Conservation (phyloP, 2,329 filamentous ascomycete genomes). For the Xylariaceae sp. region DNA sequence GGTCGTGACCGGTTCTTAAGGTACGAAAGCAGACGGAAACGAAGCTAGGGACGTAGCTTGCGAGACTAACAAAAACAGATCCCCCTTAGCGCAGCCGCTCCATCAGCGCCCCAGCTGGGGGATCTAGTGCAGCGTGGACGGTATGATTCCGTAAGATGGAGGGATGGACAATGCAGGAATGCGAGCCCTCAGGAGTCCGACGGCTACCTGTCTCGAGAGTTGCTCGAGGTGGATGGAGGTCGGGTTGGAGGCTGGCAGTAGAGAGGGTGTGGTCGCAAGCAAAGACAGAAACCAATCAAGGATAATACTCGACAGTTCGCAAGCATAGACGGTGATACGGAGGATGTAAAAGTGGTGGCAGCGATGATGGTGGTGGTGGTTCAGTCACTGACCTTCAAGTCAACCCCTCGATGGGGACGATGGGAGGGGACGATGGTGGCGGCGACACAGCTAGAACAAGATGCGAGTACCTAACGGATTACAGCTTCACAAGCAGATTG, state of each 20-base stretch:
- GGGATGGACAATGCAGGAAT: neutral
- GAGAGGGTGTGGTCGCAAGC: neutral
- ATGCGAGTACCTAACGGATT: neutral
- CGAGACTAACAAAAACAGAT: conserved; percentile 3
- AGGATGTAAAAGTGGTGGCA: conserved; percentile 1
- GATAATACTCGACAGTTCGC: neutral
- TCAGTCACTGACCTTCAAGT: neutral
- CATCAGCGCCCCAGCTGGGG: conserved; percentile 7
- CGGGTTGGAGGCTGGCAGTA: neutral
- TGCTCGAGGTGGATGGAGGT: neutral
- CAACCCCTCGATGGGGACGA: conserved; percentile 11
- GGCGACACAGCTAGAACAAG: neutral
- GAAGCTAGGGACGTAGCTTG: conserved; percentile 10
- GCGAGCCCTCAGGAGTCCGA: neutral
- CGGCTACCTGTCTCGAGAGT: neutral
- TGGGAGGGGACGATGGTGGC: neutral
- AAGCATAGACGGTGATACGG: neutral
- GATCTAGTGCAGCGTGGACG: neutral
- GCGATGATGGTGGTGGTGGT: conserved; percentile 1
- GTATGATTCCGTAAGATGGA: neutral
- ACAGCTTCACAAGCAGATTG: neutral
- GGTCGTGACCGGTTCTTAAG: conserved; percentile 3
- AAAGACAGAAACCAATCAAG: neutral
- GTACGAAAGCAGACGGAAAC: conserved; percentile 10
- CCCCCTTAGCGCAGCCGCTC: conserved; percentile 11